A percentile compares a stretch with the other conserved stretches of the same genome.
phyloP scores from a whole-genome alignment of 768 basidiomycete species.

The Macrolepiota albuminosa region DNA sequence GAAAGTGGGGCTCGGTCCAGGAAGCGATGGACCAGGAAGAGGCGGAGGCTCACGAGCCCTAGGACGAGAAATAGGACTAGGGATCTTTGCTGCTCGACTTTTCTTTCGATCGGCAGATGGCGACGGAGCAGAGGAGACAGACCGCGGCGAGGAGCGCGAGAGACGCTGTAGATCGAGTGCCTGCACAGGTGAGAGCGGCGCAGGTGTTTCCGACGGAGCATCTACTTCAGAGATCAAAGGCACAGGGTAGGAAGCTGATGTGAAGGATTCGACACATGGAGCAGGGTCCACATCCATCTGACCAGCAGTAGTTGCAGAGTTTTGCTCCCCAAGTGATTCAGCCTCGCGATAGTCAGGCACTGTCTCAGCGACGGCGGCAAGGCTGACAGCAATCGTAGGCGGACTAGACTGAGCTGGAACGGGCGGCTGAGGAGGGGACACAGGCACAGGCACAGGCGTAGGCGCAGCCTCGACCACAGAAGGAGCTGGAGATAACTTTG shows the following conservation, averaged over 20 bases:
- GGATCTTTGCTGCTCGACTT: background rate
- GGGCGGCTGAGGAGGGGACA: background rate
- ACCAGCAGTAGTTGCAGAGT: background rate
- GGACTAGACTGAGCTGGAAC: background rate
- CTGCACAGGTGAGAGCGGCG: background rate
- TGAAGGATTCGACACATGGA: background rate
- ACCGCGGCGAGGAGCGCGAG: background rate
- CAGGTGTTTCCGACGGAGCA: background rate
- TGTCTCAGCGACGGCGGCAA: background rate
- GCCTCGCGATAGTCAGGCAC: background rate
- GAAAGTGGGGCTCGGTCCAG: background rate
- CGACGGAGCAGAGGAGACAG: background rate
- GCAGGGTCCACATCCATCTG: background rate
- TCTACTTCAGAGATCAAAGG: background rate
- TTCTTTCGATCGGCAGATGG: background rate
- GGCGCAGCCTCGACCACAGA: background rate
- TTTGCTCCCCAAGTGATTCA: background rate
- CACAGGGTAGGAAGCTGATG: background rate
- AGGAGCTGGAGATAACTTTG: background rate
- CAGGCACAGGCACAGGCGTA: no score
- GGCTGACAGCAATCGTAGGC: background rate
- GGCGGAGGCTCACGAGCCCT: conserved; percentile 1
- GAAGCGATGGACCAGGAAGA: conserved; percentile 4
- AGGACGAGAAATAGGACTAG: background rate
- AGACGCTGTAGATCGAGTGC: background rate